A percentile compares a stretch with the other conserved stretches of the same genome.
phyloP scores from a whole-genome alignment of 257 asterid genomes.

The Lycium barbarum region DNA sequence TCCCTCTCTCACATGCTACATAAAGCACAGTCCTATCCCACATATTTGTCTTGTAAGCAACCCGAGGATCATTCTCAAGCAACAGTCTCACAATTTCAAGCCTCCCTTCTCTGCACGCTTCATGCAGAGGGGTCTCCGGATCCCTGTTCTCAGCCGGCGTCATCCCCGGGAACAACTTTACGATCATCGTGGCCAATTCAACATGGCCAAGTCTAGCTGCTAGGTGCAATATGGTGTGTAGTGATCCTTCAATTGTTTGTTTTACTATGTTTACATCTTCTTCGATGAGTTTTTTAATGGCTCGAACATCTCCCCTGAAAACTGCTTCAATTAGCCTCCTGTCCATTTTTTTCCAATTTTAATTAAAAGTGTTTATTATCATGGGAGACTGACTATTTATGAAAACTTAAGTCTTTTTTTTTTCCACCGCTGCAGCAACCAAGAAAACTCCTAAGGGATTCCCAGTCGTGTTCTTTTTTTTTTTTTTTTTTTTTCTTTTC shows the following conservation, averaged over 20 bases:
- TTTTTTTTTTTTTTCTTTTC: not conserved
- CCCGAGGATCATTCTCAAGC: conserved; percentile 36
- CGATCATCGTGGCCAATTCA: conserved; percentile 38
- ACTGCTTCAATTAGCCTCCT: conserved; percentile 49
- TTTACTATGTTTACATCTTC: conserved; percentile 26
- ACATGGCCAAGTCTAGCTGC: conserved; percentile 53
- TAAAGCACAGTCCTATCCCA: conserved; percentile 44
- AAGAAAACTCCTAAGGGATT: not conserved
- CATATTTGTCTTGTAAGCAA: conserved; percentile 40
- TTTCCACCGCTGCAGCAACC: not conserved
- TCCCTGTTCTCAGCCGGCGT: conserved; percentile 47
- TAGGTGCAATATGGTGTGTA: conserved; percentile 44
- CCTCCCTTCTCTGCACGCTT: conserved; percentile 62
- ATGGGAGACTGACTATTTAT: not conserved
- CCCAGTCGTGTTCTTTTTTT: not conserved
- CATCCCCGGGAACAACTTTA: conserved; percentile 41
- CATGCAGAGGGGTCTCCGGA: conserved; percentile 54
- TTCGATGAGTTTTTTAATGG: conserved; percentile 34
- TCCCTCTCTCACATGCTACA: conserved; percentile 51
- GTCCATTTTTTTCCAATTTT: conserved; percentile 39
- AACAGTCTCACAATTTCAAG: conserved; percentile 40
- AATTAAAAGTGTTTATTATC: not conserved
- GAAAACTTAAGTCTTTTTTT: not conserved
- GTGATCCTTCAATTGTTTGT: conserved; percentile 27
- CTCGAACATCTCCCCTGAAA: conserved; percentile 35